Percentiles rank a stretch among this genome's conserved stretches.
phyloP scores from a whole-genome alignment of 2,329 filamentous ascomycete genomes.

The Aspergillus pseudoglaucus region DNA sequence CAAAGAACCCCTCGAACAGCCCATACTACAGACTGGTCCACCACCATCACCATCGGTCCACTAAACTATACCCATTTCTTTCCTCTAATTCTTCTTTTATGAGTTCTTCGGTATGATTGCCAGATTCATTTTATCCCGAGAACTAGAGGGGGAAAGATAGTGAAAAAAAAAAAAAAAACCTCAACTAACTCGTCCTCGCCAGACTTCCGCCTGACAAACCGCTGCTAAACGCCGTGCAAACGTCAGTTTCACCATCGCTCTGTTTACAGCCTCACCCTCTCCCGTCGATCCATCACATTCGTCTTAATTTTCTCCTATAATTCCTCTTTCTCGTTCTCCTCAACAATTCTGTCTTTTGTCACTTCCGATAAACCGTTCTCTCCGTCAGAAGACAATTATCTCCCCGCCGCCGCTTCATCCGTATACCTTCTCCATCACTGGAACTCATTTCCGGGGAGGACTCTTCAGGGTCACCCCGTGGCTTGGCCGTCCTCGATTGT shows the following conservation, averaged over 20 bases:
- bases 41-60: not conserved
- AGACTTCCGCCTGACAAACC: not conserved
- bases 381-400: not conserved
- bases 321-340: not conserved
- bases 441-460: slow-evolving; percentile 1
- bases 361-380: not conserved
- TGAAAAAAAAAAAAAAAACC: not conserved
- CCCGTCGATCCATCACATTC: not conserved
- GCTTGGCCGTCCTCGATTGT: slow-evolving; percentile 10
- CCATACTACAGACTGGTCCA: not conserved
- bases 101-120: not conserved
- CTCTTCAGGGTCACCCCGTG: slow-evolving; percentile 8
- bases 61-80: not conserved
- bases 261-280: slow-evolving; percentile 5
- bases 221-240: slow-evolving; percentile 23
- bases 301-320: slow-evolving; percentile 1
- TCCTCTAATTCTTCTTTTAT: not conserved
- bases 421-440: not conserved
- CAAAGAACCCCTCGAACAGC: not conserved
- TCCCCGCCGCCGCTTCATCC: not conserved
- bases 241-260: slow-evolving; percentile 13
- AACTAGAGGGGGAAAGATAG: not conserved
- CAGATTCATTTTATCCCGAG: not conserved
- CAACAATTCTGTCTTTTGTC: not conserved
- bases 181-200: slow-evolving; percentile 1